These are phyloP conservation scores for Euryodendron excelsum DNA, from an alignment of 148 eudicot genomes.

Conservation along the genomic window DNA sequence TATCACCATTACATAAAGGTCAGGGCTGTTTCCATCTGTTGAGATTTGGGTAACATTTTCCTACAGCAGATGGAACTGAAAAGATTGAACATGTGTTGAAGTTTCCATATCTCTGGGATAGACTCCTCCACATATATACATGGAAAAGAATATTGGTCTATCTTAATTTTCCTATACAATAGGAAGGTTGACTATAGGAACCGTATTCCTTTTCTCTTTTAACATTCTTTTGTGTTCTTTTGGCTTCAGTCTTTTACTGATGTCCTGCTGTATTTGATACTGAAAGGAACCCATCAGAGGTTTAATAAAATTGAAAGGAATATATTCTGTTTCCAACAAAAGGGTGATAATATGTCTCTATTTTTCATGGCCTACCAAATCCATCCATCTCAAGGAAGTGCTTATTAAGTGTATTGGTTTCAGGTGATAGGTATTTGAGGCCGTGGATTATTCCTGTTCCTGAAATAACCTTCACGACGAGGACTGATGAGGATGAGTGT, in stretches of 20 bases:
- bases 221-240: not conserved
- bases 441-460: slow-evolving; percentile 81
- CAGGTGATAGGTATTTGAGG: slow-evolving; percentile 75
- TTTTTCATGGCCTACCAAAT: not conserved
- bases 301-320: not conserved
- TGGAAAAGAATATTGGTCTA: too few species aligned
- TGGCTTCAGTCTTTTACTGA: not conserved
- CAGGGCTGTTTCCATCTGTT: not conserved
- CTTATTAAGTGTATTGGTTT: not conserved
- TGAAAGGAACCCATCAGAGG: not conserved
- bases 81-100: not conserved
- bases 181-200: too few species aligned
- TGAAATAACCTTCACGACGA: slow-evolving; percentile 59
- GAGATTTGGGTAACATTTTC: not conserved
- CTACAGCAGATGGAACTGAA: not conserved
- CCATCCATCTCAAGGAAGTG: not conserved
- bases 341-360: not conserved
- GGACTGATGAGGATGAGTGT: slow-evolving; percentile 79
- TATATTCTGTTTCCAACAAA: not conserved
- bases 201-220: not conserved
- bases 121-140: too few species aligned
- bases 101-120: not conserved
- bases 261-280: not conserved
- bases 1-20: not conserved
- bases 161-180: too few species aligned